Evolutionary conservation across 164 flowering plant genomes (phyloP).

Genomic region (Macadamia tetraphylla): DNA sequence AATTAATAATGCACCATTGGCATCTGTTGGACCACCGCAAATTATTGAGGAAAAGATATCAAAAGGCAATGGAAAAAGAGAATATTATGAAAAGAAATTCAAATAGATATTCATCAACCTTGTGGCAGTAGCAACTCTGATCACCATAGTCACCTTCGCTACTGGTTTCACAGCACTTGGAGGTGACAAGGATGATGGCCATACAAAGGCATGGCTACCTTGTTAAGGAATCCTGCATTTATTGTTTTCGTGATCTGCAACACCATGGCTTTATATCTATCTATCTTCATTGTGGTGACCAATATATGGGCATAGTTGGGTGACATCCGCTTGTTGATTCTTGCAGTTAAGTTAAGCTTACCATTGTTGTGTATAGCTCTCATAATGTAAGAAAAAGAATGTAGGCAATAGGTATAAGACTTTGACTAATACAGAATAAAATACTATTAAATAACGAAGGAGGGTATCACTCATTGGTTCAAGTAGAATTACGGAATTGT

Average conservation of each 20-base stretch:
- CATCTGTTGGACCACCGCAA: neutral
- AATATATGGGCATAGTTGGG: constrained; percentile 15
- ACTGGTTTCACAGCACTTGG: constrained; percentile 19
- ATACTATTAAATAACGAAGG: too few species aligned
- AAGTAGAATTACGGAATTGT: too few species aligned
- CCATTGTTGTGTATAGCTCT: constrained; percentile 11
- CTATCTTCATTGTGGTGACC: constrained; percentile 2
- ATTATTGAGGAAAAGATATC: neutral
- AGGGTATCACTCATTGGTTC: too few species aligned
- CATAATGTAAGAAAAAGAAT: too few species aligned
- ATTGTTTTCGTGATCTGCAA: constrained; percentile 9
- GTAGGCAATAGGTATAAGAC: too few species aligned
- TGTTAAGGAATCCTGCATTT: neutral
- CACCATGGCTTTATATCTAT: constrained; percentile 9
- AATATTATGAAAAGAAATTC: neutral
- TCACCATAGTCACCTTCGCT: constrained; percentile 12
- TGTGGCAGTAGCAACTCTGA: constrained; percentile 8
- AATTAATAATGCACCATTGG: constrained; percentile 1
- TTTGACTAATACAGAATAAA: too few species aligned
- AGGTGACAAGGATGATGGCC: constrained; percentile 4
- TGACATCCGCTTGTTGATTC: neutral
- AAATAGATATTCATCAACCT: constrained; percentile 8
- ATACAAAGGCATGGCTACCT: constrained; percentile 5
- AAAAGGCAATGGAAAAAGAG: neutral
- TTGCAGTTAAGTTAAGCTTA: constrained; percentile 1